Evolutionary conservation across 2,329 filamentous ascomycete genomes (phyloP), one percentile per base, ranked within the genome.

Genomic region (Aureobasidium sp.): DNA sequence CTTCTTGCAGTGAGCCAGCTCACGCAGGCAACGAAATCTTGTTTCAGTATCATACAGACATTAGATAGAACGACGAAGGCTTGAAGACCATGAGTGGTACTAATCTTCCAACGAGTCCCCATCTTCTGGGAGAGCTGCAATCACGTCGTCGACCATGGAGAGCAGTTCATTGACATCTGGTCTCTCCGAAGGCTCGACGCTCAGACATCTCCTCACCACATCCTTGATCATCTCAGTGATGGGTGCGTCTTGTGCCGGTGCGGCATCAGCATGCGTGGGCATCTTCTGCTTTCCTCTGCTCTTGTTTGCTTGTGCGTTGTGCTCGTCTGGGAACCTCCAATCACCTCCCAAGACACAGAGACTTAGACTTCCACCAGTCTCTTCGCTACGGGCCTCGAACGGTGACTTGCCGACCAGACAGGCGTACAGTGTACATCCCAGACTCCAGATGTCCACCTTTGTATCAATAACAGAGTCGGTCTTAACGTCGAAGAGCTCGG

Each of bases 401-500:
- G 94, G 94, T 14, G 90, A 95, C 76, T 99, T 97, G 66, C 94
- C 94, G 34, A 97, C 91, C 10, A 99, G 82, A 71, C 94, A 97
- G 41, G 94, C 94, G 76, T 96, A 99, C 47, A 99, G 81, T n/a
- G 94, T 97, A 79, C 94, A 97, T 57, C 94, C 94, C 27, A 99
- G 78, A 16, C 90, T 96, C 94, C 94, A 99, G 66, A 99, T 96
- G 74, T 99, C 94, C 42, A 96, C 91, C 73, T 97, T 97, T 13
- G 92, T 96, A 75, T 97, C 94, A 70, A 99, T 88, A 55, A 91
- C 85, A 53, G 88, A 87, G 65, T 90, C 93, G 3, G 91, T 97
- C 77, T 96, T 96, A 61, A 97, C 94, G 74, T 99, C 94, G 75
- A 99, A 99, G 64, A 99, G 86, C 76, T 99, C 94, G 0, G 94